Percentiles rank a stretch among this genome's conserved stretches.
These are phyloP conservation scores for Aspergillus indologenus DNA, from an alignment of 495 filamentous ascomycete genomes.

Conservation along the genomic window DNA sequence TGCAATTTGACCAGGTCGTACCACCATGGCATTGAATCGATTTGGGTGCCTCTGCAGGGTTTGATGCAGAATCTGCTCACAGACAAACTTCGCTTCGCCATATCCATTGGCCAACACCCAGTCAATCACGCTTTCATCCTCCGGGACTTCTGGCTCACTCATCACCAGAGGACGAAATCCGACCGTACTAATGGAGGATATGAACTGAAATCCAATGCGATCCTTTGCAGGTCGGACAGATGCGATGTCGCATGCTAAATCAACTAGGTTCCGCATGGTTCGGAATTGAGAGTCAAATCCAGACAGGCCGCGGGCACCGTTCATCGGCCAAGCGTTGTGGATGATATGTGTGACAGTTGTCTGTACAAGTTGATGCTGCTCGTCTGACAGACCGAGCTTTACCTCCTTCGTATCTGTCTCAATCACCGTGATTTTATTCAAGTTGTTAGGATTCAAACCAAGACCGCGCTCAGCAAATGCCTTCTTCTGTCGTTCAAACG, in stretches of 20 bases:
- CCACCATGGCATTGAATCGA: slow-evolving; percentile 41
- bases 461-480: slow-evolving; percentile 37
- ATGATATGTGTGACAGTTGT: slow-evolving; percentile 51
- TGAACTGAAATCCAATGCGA: slow-evolving; percentile 47
- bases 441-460: slow-evolving; percentile 18
- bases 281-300: slow-evolving; percentile 51
- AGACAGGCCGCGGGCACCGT: slow-evolving; percentile 37
- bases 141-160: slow-evolving; percentile 28
- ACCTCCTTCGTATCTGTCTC: slow-evolving; percentile 42
- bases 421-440: slow-evolving; percentile 28
- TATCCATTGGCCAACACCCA: slow-evolving; percentile 46
- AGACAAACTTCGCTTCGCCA: slow-evolving; percentile 49
- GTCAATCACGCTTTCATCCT: slow-evolving; percentile 24
- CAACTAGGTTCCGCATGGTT: slow-evolving; percentile 44
- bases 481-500: slow-evolving; percentile 29
- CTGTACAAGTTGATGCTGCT: slow-evolving; percentile 37
- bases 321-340: slow-evolving; percentile 61
- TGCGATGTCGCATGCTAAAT: slow-evolving; percentile 39
- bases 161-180: slow-evolving; percentile 35
- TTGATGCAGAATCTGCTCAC: slow-evolving; percentile 49
- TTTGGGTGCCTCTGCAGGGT: slow-evolving; percentile 44
- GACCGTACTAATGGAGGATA: slow-evolving; percentile 54
- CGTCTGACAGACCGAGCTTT: slow-evolving; percentile 40
- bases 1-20: slow-evolving; percentile 49
- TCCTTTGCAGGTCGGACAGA: slow-evolving; percentile 10